These are phyloP conservation scores for Diversispora eburnea DNA, from an alignment of 192 early-diverging fungal species.

Conservation along the genomic window DNA sequence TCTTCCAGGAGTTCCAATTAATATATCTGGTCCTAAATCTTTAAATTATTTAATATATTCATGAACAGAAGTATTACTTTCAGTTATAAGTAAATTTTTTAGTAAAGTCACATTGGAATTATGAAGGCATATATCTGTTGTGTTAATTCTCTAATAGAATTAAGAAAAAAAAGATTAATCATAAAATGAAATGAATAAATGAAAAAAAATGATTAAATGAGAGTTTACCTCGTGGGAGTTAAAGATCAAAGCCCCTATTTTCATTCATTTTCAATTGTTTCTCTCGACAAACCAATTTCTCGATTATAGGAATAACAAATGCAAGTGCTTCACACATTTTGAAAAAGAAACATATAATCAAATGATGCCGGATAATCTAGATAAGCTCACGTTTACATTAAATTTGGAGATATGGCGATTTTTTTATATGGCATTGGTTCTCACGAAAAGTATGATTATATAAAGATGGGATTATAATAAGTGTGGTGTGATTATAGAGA, in stretches of 20 bases:
- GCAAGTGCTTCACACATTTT: slow-evolving; percentile 50
- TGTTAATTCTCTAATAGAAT: slow-evolving; percentile 70
- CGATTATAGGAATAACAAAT: slow-evolving; percentile 88
- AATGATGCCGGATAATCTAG: too few species aligned
- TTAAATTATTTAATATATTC: slow-evolving; percentile 64
- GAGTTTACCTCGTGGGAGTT: slow-evolving; percentile 69
- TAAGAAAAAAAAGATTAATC: not conserved
- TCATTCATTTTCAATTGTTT: slow-evolving; percentile 62
- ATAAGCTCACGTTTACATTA: too few species aligned
- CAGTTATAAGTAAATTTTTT: slow-evolving; percentile 66
- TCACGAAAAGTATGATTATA: too few species aligned
- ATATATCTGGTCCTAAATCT: slow-evolving; percentile 67
- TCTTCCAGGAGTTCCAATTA: slow-evolving; percentile 90
- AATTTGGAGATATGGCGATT: too few species aligned
- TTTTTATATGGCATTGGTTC: too few species aligned
- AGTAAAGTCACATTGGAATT: slow-evolving; percentile 39
- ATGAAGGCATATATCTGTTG: slow-evolving; percentile 67
- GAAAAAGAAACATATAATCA: too few species aligned
- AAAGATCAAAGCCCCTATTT: slow-evolving; percentile 86
- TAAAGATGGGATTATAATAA: too few species aligned
- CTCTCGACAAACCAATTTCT: slow-evolving; percentile 70
- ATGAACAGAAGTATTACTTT: slow-evolving; percentile 57
- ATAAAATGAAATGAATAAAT: not conserved
- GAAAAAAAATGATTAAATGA: too few species aligned
- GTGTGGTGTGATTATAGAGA: too few species aligned